phyloP scores from a whole-genome alignment of 805 yeast species.

The Hanseniaspora osmophila region DNA sequence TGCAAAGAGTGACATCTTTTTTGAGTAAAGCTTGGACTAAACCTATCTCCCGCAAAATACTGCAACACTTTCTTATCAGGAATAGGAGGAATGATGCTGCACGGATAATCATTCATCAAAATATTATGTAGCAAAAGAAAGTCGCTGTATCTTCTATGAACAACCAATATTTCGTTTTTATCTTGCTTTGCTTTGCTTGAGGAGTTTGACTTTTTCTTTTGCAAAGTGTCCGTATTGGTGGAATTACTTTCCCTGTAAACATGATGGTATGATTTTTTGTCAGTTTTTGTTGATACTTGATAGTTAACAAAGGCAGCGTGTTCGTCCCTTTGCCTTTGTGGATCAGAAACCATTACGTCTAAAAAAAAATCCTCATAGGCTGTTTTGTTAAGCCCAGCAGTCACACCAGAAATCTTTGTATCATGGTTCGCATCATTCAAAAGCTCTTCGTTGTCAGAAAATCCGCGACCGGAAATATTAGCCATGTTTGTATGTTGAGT shows the following conservation, averaged over 20 bases:
- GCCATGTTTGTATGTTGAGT: no score
- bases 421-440: no score
- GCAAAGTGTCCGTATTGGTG: neutral
- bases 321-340: conserved; percentile 19
- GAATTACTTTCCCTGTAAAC: conserved; percentile 2
- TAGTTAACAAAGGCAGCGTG: conserved; percentile 19
- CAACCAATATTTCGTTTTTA: conserved; percentile 15
- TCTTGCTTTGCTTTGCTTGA: neutral
- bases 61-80: conserved; percentile 88
- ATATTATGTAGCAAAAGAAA: conserved; percentile 67
- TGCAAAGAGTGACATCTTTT: conserved; percentile 71
- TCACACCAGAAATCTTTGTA: no score
- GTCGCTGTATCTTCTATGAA: conserved; percentile 66
- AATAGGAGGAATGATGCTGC: conserved; percentile 78
- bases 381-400: neutral
- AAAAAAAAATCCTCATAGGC: neutral
- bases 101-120: conserved; percentile 65
- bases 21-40: conserved; percentile 68
- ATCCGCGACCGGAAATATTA: no score
- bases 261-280: conserved; percentile 16
- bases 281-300: conserved; percentile 21
- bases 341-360: conserved; percentile 21
- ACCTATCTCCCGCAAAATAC: conserved; percentile 86
- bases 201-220: neutral
- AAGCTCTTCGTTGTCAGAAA: no score